These are phyloP conservation scores for Tieghemiomyces parasiticus DNA, from an alignment of 192 early-diverging fungal genomes.

Conservation along the genomic window DNA sequence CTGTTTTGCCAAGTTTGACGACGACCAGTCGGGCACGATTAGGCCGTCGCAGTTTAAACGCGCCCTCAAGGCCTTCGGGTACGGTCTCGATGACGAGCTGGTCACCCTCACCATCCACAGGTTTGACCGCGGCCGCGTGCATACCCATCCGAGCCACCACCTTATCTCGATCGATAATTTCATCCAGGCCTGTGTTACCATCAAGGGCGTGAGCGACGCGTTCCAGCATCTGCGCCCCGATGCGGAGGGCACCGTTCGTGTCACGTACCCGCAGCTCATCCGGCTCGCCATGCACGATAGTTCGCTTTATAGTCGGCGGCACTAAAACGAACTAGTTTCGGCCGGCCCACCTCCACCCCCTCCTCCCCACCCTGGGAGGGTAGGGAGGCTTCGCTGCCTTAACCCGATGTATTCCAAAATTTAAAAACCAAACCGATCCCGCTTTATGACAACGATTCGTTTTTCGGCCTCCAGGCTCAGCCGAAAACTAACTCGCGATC, in stretches of 20 bases:
- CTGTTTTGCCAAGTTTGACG: constrained; percentile 63
- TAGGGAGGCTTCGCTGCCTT: too few species aligned
- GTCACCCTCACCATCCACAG: constrained; percentile 1
- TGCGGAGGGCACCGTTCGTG: not conserved
- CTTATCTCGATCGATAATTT: constrained; percentile 2
- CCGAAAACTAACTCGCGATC: too few species aligned
- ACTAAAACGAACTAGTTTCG: too few species aligned
- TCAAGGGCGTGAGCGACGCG: constrained; percentile 1
- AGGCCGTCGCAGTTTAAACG: constrained; percentile 7
- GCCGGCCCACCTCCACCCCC: too few species aligned
- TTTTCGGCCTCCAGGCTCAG: too few species aligned
- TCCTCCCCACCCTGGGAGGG: too few species aligned
- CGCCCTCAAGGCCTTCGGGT: not conserved
- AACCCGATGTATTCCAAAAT: too few species aligned
- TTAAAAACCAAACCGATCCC: too few species aligned
- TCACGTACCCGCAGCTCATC: constrained; percentile 5
- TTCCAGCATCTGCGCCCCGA: not conserved
- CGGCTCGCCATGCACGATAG: constrained; percentile 2
- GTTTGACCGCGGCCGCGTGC: not conserved
- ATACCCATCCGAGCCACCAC: too few species aligned
- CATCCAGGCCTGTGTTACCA: constrained; percentile 8
- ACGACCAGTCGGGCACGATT: constrained; percentile 47
- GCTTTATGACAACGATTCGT: too few species aligned
- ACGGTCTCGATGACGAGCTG: constrained; percentile 6
- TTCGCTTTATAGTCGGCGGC: constrained; percentile 1